Percentiles rank a stretch among this genome's conserved stretches.
These are phyloP conservation scores for Chrysosporium queenslandicum DNA, from an alignment of 2,329 filamentous ascomycete species.

Conservation along the genomic window DNA sequence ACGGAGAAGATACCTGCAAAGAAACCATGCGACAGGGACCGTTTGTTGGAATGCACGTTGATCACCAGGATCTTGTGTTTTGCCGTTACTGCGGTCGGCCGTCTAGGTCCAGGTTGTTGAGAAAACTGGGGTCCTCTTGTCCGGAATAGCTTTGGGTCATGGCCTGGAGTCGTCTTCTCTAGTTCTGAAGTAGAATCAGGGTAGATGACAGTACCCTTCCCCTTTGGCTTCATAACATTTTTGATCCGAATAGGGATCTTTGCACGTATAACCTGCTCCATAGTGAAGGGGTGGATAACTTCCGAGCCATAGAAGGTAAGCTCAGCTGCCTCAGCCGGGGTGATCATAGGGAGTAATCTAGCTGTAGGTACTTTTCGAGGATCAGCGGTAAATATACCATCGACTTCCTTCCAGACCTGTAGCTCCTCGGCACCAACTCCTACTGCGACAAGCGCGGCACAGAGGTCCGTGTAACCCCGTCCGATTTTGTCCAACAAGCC, in stretches of 20 bases:
- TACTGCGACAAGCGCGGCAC: constrained; percentile 82
- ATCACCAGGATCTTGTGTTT: constrained; percentile 95
- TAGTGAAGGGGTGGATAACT: constrained; percentile 96
- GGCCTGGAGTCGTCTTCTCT: constrained; percentile 42
- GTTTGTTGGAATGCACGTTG: constrained; percentile 96
- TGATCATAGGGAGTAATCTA: constrained; percentile 77
- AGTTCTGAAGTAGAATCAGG: constrained; percentile 57
- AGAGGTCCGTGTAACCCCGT: constrained; percentile 92
- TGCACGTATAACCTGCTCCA: constrained; percentile 74
- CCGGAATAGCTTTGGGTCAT: constrained; percentile 47
- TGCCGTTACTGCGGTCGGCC: constrained; percentile 85
- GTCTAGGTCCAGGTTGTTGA: constrained; percentile 53
- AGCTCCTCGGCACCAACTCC: constrained; percentile 78
- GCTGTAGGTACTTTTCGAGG: constrained; percentile 86
- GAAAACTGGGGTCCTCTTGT: constrained; percentile 39
- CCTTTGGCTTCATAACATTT: constrained; percentile 58
- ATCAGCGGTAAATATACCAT: constrained; percentile 84
- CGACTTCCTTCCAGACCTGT: constrained; percentile 98
- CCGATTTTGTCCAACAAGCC: constrained; percentile 86
- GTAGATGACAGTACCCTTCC: constrained; percentile 55
- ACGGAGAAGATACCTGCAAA: constrained; percentile 89
- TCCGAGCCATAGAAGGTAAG: constrained; percentile 91
- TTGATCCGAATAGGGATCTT: constrained; percentile 59
- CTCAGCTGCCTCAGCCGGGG: constrained; percentile 88
- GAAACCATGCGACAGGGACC: constrained; percentile 91